Evolutionary conservation across 2,329 filamentous ascomycete genomes (phyloP).

Genomic region (Didymosphaeria variabile): DNA sequence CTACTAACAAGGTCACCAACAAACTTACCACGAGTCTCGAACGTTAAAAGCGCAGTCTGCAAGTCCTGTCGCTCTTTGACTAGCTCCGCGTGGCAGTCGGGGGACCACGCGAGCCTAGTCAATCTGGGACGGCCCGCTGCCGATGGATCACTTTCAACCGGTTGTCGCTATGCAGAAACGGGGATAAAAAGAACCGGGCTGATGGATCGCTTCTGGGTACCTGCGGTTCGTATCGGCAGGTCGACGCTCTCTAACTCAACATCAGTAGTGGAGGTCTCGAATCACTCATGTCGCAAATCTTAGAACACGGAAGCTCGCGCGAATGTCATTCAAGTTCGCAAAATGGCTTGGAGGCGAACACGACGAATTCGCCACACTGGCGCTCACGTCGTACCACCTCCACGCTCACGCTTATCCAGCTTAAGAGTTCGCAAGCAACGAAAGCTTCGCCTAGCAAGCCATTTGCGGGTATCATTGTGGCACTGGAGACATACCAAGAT

Average conservation of each 20-base stretch:
- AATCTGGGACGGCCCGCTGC: conserved; percentile 12
- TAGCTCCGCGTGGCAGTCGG: neutral
- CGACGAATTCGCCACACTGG: conserved; percentile 2
- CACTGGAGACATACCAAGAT: neutral
- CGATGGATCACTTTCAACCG: neutral
- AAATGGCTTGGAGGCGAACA: neutral
- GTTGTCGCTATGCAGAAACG: neutral
- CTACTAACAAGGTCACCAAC: conserved; percentile 2
- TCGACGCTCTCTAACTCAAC: neutral
- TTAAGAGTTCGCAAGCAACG: conserved; percentile 12
- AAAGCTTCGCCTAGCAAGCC: conserved; percentile 4
- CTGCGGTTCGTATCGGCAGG: neutral
- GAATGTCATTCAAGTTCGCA: neutral
- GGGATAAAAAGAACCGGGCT: neutral
- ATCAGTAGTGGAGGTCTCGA: neutral
- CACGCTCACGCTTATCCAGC: conserved; percentile 3
- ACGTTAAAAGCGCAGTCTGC: neutral
- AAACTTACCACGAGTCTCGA: neutral
- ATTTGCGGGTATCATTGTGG: neutral
- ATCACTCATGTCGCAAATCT: neutral
- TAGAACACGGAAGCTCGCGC: neutral
- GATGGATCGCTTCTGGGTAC: conserved; percentile 1
- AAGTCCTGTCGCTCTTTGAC: neutral
- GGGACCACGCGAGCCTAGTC: neutral
- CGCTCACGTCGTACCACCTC: neutral